Evolutionary conservation across 306 rosid genomes (phyloP).

Genomic region (Prunus davidiana): DNA sequence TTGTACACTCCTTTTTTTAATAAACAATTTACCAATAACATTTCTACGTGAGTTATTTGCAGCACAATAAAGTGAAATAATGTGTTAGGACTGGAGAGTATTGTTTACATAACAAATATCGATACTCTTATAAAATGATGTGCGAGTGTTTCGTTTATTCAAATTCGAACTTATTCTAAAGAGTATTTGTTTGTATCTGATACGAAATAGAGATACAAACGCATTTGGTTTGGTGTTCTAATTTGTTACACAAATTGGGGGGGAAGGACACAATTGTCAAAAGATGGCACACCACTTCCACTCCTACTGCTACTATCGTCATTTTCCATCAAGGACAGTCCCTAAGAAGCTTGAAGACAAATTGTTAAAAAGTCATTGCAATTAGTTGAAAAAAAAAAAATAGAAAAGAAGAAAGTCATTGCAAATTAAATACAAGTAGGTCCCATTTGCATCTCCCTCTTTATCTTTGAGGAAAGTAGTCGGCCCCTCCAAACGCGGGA

Average conservation of each 20-base stretch:
- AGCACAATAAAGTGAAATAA: no score
- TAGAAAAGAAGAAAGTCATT: neutral
- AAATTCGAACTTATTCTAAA: no score
- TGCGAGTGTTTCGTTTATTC: no score
- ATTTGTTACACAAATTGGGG: neutral
- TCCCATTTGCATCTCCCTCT: neutral
- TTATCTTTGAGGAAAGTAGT: conserved; percentile 4
- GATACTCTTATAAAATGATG: no score
- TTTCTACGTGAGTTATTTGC: no score
- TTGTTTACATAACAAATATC: no score
- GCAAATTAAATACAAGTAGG: neutral
- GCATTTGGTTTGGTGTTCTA: no score
- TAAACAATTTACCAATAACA: no score
- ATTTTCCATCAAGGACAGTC: neutral
- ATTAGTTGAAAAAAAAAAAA: neutral
- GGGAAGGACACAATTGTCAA: conserved; percentile 4
- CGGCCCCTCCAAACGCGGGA: conserved; percentile 25
- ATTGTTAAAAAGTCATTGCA: neutral
- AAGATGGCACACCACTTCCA: neutral
- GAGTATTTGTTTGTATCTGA: no score
- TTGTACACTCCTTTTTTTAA: no score
- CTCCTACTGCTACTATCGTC: neutral
- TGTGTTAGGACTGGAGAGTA: no score
- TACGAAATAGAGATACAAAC: no score
- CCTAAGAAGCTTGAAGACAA: neutral